These are phyloP conservation scores for Eutrema yunnanense DNA, from an alignment of 345 rosid species.

Conservation along the genomic window DNA sequence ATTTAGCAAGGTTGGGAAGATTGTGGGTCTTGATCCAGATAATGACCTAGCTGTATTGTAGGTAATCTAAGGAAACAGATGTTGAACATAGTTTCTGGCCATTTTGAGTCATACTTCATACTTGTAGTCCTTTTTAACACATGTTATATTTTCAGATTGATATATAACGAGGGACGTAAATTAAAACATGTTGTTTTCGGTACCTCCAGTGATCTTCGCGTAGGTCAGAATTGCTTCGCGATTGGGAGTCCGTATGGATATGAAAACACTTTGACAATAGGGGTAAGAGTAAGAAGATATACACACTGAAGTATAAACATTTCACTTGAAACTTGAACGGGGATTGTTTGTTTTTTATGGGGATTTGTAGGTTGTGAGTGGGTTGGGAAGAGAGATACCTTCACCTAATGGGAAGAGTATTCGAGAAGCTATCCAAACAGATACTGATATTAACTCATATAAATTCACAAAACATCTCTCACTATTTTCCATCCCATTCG, in stretches of 20 bases:
- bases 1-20: slow-evolving; percentile 59
- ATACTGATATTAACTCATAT: slow-evolving; percentile 84
- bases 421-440: slow-evolving; percentile 80
- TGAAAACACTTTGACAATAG: slow-evolving; percentile 85
- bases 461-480: background rate
- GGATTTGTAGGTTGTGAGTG: slow-evolving; percentile 69
- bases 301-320: background rate
- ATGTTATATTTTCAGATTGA: slow-evolving; percentile 41
- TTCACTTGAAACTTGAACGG: background rate
- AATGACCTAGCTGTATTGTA: slow-evolving; percentile 81
- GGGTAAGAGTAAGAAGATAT: slow-evolving; percentile 42
- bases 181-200: slow-evolving; percentile 65
- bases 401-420: slow-evolving; percentile 81
- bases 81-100: background rate
- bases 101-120: background rate
- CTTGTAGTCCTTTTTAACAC: background rate
- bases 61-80: slow-evolving; percentile 21
- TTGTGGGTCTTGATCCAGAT: slow-evolving; percentile 71
- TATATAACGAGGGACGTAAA: slow-evolving; percentile 53
- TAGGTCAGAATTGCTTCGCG: slow-evolving; percentile 84
- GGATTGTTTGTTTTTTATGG: background rate
- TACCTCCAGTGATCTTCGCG: slow-evolving; percentile 59
- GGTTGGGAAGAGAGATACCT: slow-evolving; percentile 82
- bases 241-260: slow-evolving; percentile 89
- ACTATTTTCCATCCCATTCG: background rate